Percentiles rank a stretch among this genome's conserved stretches.
phyloP scores from a whole-genome alignment of 1,139 yeast genomes.

The Yamadazyma mexicana region DNA sequence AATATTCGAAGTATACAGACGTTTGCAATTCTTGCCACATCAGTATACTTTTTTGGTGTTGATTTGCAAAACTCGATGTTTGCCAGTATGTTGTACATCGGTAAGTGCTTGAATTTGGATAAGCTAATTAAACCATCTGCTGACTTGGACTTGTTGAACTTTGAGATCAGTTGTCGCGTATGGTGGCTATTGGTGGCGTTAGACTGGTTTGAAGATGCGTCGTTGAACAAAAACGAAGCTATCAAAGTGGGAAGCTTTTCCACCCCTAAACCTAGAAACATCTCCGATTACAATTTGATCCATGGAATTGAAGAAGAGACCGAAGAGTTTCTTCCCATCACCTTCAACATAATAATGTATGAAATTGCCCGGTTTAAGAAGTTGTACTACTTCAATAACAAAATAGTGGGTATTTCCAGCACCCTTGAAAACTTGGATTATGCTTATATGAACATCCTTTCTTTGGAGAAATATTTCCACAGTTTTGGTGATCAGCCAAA shows the following conservation, averaged over 20 bases:
- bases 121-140: conserved; percentile 10
- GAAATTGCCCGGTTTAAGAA: conserved; percentile 13
- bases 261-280: conserved; percentile 24
- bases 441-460: conserved; percentile 5
- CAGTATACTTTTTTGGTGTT: conserved; percentile 30
- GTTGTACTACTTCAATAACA: conserved; percentile 8
- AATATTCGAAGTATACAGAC: conserved; percentile 26
- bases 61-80: conserved; percentile 26
- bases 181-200: conserved; percentile 34
- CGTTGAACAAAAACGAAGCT: conserved; percentile 18
- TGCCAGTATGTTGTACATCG: conserved; percentile 23
- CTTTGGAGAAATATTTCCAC: not conserved
- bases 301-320: conserved; percentile 12
- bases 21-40: conserved; percentile 25
- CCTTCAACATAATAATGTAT: conserved; percentile 14
- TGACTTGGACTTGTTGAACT: conserved; percentile 15
- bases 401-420: not conserved
- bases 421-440: conserved; percentile 3
- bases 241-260: conserved; percentile 21
- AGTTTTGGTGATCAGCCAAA: not conserved
- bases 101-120: conserved; percentile 25
- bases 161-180: conserved; percentile 25
- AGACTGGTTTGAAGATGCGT: conserved; percentile 34
- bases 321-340: conserved; percentile 11
- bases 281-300: conserved; percentile 14